phyloP scores from a whole-genome alignment of 495 filamentous ascomycete genomes.

The Xylona heveae region DNA sequence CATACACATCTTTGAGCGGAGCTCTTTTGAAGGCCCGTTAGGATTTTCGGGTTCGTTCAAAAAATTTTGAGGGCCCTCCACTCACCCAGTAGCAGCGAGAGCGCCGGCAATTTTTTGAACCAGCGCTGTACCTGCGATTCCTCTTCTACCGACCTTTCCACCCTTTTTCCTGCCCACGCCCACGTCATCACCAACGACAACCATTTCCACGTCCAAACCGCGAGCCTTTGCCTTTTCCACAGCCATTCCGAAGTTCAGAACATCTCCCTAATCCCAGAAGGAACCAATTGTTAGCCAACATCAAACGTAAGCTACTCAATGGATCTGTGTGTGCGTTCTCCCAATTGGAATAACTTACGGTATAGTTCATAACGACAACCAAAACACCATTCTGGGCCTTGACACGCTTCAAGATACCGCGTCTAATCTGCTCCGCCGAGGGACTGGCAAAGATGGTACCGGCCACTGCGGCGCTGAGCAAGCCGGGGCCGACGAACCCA shows the following conservation, averaged over 20 bases:
- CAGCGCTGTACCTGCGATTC: constrained; percentile 77
- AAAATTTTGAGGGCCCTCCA: constrained; percentile 16
- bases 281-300: too few relatives aligned
- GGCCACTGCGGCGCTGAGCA: constrained; percentile 72
- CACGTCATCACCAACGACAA: constrained; percentile 89
- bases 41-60: constrained; percentile 1
- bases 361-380: constrained; percentile 47
- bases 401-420: constrained; percentile 50
- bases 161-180: constrained; percentile 66
- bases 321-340: too few relatives aligned
- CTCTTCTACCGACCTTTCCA: constrained; percentile 80
- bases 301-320: neutral
- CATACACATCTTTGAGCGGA: constrained; percentile 40
- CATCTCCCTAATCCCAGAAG: constrained; percentile 27
- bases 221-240: constrained; percentile 78
- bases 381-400: constrained; percentile 52
- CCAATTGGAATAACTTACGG: too few relatives aligned
- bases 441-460: constrained; percentile 90
- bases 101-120: constrained; percentile 81
- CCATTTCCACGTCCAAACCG: constrained; percentile 69
- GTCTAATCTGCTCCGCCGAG: constrained; percentile 66
- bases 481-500: constrained; percentile 43
- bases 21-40: constrained; percentile 12
- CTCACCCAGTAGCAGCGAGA: constrained; percentile 46
- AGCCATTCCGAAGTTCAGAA: constrained; percentile 87